These are phyloP conservation scores for Termitomyces sp. DNA, from an alignment of 768 basidiomycete genomes.

Conservation along the genomic window DNA sequence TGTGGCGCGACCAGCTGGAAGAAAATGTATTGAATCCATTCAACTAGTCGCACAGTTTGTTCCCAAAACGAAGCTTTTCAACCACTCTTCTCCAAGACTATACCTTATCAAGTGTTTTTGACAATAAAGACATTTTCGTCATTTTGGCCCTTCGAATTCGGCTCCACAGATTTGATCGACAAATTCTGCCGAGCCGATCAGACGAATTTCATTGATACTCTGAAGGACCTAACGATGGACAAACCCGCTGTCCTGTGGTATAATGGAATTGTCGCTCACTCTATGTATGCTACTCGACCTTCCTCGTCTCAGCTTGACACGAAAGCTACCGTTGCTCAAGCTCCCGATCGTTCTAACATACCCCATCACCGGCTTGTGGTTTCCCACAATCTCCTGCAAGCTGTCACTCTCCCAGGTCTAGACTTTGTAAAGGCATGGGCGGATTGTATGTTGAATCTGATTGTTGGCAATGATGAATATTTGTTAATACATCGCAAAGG, in stretches of 20 bases:
- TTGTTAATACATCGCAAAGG: background rate
- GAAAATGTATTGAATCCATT: no score
- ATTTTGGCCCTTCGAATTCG: no score
- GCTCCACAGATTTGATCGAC: no score
- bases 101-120: no score
- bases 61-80: no score
- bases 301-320: background rate
- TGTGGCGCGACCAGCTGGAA: no score
- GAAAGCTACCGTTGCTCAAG: background rate
- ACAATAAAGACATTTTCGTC: no score
- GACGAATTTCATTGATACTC: background rate
- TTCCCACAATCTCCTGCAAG: background rate
- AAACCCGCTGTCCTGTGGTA: no score
- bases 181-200: background rate
- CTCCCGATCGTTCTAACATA: background rate
- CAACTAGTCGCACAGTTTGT: no score
- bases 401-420: constrained; percentile 2
- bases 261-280: background rate
- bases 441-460: constrained; percentile 3
- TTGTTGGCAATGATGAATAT: background rate
- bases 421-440: constrained; percentile 12
- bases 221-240: background rate
- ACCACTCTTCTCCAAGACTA: no score
- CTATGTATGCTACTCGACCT: background rate
- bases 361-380: constrained; percentile 1